Percentiles rank a stretch among this genome's conserved stretches.
phyloP scores from a whole-genome alignment of 768 basidiomycete genomes.

The Naganishia vishniacii region DNA sequence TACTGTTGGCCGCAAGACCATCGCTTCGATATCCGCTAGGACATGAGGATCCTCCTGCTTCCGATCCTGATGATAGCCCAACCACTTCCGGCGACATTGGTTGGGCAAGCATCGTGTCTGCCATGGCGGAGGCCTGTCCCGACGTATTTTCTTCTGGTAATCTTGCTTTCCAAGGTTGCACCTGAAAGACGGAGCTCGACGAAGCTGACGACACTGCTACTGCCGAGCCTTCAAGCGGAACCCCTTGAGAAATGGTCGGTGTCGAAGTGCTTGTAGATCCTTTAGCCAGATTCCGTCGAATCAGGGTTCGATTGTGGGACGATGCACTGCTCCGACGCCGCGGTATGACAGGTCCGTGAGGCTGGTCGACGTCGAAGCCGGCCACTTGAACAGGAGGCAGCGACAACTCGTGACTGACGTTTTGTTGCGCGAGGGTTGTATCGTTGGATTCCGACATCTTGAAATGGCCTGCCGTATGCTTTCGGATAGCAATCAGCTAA shows the following conservation, averaged over 20 bases:
- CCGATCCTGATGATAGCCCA: slow-evolving; percentile 15
- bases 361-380: slow-evolving; percentile 4
- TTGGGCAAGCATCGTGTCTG: not conserved
- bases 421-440: not conserved
- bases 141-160: not conserved
- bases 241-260: slow-evolving; percentile 7
- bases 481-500: not conserved
- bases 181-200: not conserved
- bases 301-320: slow-evolving; percentile 1
- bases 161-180: slow-evolving; percentile 3
- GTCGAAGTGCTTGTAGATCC: slow-evolving; percentile 4
- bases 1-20: not conserved
- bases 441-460: slow-evolving; percentile 7
- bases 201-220: not conserved
- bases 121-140: not conserved
- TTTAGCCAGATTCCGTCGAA: slow-evolving; percentile 7
- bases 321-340: slow-evolving; percentile 14
- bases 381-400: not conserved
- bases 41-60: slow-evolving; percentile 6
- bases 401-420: not conserved
- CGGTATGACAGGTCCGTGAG: slow-evolving; percentile 6
- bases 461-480: not conserved
- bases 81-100: slow-evolving; percentile 2
- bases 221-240: not conserved
- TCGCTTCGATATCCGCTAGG: slow-evolving; percentile 16